These are phyloP conservation scores for Coemansia sp. DNA, from an alignment of 192 early-diverging fungal species.

Conservation along the genomic window DNA sequence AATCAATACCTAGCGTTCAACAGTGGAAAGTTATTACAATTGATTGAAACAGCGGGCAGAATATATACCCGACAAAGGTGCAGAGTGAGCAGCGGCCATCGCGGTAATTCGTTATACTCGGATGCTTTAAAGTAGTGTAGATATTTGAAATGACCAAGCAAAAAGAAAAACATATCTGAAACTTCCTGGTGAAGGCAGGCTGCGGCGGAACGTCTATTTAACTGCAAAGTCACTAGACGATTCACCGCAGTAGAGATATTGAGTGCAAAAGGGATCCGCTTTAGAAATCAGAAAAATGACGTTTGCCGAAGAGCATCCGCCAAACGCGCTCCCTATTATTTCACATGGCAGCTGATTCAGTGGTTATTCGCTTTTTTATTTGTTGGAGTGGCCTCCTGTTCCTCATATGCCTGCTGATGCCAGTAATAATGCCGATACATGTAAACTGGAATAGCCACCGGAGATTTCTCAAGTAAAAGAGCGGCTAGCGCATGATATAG, in stretches of 20 bases:
- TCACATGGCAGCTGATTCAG: constrained; percentile 15
- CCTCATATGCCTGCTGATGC: not conserved
- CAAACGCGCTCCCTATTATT: constrained; percentile 6
- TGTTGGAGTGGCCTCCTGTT: not conserved
- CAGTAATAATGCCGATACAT: not conserved
- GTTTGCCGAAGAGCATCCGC: not conserved
- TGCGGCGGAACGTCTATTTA: not conserved
- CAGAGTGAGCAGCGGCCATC: not conserved
- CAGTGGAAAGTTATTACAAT: not conserved
- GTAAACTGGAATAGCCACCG: constrained; percentile 2
- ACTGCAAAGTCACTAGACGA: not conserved
- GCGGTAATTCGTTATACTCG: not conserved
- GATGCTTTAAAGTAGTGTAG: not conserved
- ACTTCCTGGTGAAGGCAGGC: not conserved
- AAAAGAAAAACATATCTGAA: not conserved
- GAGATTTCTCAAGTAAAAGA: not conserved
- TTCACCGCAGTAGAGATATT: constrained; percentile 1
- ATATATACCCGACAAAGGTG: not conserved
- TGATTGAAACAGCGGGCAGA: not conserved
- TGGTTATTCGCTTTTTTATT: not conserved
- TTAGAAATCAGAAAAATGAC: not conserved
- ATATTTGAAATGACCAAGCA: not conserved
- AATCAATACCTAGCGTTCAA: not conserved
- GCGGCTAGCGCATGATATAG: not conserved
- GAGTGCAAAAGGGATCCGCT: not conserved